Base-by-base conservation (phyloP, 768 basidiomycete species). In the Chiua virens region DNA sequence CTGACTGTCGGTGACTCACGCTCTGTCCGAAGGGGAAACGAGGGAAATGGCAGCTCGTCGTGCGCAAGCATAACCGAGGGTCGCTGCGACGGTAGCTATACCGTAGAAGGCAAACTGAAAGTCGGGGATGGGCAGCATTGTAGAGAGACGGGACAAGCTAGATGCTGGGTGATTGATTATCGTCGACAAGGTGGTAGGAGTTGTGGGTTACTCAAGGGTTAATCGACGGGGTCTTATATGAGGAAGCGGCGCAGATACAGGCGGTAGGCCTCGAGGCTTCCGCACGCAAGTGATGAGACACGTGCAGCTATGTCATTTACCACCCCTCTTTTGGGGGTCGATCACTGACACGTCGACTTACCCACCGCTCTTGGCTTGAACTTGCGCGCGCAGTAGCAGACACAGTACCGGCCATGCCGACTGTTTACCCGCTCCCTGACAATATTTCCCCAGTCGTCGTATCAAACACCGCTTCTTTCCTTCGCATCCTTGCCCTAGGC, bases 401-500 rank as follows among this genome's bases (percentile, higher is more conserved):
- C 32, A 53, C 21, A 52, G 44, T 53, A 60, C 59, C 69, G 80
- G 82, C 78, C 78, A 87, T 86, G 85, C 75, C 83, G 69, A 72
- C 73, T 79, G 87, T 86, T 68, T 87, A 86, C 64, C 77, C 85
- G 47, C 77, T 90, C 71, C 86, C 88, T 75, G 73, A 78, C 53
- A 75, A 87, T 58, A 53, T 91, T 49, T 82, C 91, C 6, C 80
- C 83, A 32, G 71, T 80, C 52, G 86, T 90, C 38, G 83, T 94
- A 60, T 75, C 82, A 46, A 97, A 98, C 62, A 89, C 91, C n/a
- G 82, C 87, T 37, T 93, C 93, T 45, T 79, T 98, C 59, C 76
- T 99, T 59, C 86, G 92, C 57, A 92, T 96, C 56, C 79, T 97
- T 58, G 89, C 95, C 21, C 86, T 99, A 50, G 78, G 81, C 15